phyloP scores from a whole-genome alignment of 202 grass and related monocot species.

The Setaria viridis region DNA sequence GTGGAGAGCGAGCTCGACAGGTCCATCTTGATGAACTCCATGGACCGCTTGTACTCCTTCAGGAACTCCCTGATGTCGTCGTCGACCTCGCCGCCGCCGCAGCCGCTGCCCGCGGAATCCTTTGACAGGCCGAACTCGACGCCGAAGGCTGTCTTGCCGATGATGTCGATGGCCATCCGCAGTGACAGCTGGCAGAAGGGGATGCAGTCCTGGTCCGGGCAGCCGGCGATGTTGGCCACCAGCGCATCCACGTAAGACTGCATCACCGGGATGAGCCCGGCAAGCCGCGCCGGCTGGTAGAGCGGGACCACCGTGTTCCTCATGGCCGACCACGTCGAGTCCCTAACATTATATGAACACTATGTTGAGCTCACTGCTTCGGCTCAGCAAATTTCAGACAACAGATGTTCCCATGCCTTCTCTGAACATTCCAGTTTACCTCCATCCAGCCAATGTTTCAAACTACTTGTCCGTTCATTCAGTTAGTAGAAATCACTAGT shows the following conservation, averaged over 20 bases:
- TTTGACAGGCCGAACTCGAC: constrained; percentile 78
- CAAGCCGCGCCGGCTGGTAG: constrained; percentile 84
- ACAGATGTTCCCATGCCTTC: neutral
- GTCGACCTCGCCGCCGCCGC: neutral
- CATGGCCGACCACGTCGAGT: constrained; percentile 83
- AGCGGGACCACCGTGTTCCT: constrained; percentile 83
- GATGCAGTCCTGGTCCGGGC: constrained; percentile 61
- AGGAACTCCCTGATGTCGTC: constrained; percentile 69
- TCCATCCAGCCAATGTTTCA: neutral
- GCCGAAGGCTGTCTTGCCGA: constrained; percentile 92
- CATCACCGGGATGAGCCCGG: constrained; percentile 78
- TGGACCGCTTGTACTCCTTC: constrained; percentile 67
- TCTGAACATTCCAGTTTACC: neutral
- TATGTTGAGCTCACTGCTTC: neutral
- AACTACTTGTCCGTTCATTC: neutral
- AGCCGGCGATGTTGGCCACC: constrained; percentile 47
- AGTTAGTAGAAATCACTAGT: neutral
- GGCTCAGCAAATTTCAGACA: constrained; percentile 1
- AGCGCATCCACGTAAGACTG: constrained; percentile 63
- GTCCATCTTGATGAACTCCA: constrained; percentile 93
- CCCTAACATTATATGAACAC: constrained; percentile 38
- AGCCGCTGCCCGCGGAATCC: neutral
- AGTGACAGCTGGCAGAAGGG: constrained; percentile 85
- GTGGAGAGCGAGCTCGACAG: constrained; percentile 87
- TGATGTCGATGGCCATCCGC: constrained; percentile 89